These are phyloP conservation scores for Xylaria acuta DNA, from an alignment of 495 filamentous ascomycete genomes.

Conservation along the genomic window DNA sequence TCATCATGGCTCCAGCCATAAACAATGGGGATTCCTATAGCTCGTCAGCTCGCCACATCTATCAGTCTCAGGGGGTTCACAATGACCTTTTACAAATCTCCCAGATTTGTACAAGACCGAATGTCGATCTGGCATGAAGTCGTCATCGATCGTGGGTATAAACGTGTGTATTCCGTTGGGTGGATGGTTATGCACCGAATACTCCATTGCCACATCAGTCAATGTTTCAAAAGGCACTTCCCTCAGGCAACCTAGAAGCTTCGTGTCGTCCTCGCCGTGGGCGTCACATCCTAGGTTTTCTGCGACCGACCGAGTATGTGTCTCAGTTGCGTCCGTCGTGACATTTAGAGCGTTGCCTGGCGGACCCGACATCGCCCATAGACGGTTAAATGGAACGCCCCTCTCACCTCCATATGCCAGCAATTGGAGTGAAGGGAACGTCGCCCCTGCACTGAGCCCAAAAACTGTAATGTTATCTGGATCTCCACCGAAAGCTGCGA, in stretches of 20 bases:
- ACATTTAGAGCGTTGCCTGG: slow-evolving; percentile 52
- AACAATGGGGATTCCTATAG: slow-evolving; percentile 38
- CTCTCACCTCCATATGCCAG: slow-evolving; percentile 41
- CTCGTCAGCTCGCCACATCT: too few species aligned
- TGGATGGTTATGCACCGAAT: slow-evolving; percentile 35
- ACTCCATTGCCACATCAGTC: slow-evolving; percentile 35
- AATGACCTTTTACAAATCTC: slow-evolving; percentile 40
- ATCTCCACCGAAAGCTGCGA: slow-evolving; percentile 40
- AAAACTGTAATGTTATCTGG: slow-evolving; percentile 41
- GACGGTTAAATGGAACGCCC: slow-evolving; percentile 41
- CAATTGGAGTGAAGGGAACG: slow-evolving; percentile 44
- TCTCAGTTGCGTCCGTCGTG: slow-evolving; percentile 41
- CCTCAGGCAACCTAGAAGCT: slow-evolving; percentile 43
- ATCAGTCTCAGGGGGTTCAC: background rate
- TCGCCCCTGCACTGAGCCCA: slow-evolving; percentile 28
- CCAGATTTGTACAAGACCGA: slow-evolving; percentile 32
- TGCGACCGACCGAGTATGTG: slow-evolving; percentile 45
- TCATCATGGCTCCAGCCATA: slow-evolving; percentile 43
- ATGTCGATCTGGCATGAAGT: slow-evolving; percentile 38
- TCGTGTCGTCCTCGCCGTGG: slow-evolving; percentile 31
- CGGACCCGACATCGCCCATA: slow-evolving; percentile 53
- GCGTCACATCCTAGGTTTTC: slow-evolving; percentile 30
- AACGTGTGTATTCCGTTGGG: slow-evolving; percentile 35
- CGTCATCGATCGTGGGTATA: slow-evolving; percentile 40
- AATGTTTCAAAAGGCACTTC: slow-evolving; percentile 40